These are phyloP conservation scores for Sclerotiophoma versabilis DNA, from an alignment of 2,329 filamentous ascomycete species.

Conservation along the genomic window DNA sequence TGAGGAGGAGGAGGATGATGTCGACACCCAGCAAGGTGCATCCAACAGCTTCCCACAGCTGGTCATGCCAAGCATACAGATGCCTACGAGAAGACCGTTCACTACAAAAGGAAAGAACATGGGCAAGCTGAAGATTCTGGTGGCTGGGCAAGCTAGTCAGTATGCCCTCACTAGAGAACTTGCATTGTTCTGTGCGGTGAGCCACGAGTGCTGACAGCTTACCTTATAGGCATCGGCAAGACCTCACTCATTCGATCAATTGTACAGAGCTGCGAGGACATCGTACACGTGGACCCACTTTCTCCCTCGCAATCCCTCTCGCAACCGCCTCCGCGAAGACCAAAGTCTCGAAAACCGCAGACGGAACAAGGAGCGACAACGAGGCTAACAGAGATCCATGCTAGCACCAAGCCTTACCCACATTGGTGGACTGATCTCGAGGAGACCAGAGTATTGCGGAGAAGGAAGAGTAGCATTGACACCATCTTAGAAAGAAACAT, in stretches of 20 bases:
- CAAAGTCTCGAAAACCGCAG: constrained; percentile 37
- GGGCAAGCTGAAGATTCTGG: constrained; percentile 86
- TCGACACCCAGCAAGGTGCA: constrained; percentile 42
- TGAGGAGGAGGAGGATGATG: constrained; percentile 62
- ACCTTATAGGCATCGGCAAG: constrained; percentile 75
- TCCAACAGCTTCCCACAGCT: constrained; percentile 69
- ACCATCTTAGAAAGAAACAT: constrained; percentile 87
- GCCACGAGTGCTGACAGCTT: constrained; percentile 17
- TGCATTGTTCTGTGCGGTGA: background rate
- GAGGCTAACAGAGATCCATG: constrained; percentile 51
- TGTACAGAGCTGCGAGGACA: constrained; percentile 84
- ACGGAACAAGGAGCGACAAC: constrained; percentile 29
- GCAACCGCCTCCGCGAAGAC: constrained; percentile 30
- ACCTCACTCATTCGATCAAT: constrained; percentile 89
- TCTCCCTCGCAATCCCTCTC: constrained; percentile 38
- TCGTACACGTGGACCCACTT: constrained; percentile 86
- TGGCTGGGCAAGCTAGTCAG: constrained; percentile 79
- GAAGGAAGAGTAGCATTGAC: constrained; percentile 73
- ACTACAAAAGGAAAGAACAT: constrained; percentile 84
- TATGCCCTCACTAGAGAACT: background rate
- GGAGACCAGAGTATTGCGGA: constrained; percentile 64
- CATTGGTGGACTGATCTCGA: constrained; percentile 87
- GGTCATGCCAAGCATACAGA: constrained; percentile 96
- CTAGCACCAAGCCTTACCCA: constrained; percentile 70
- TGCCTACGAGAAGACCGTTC: constrained; percentile 88